Evolutionary conservation across 208 protist genomes (phyloP).

Genomic region (Crithidia mellificae): DNA sequence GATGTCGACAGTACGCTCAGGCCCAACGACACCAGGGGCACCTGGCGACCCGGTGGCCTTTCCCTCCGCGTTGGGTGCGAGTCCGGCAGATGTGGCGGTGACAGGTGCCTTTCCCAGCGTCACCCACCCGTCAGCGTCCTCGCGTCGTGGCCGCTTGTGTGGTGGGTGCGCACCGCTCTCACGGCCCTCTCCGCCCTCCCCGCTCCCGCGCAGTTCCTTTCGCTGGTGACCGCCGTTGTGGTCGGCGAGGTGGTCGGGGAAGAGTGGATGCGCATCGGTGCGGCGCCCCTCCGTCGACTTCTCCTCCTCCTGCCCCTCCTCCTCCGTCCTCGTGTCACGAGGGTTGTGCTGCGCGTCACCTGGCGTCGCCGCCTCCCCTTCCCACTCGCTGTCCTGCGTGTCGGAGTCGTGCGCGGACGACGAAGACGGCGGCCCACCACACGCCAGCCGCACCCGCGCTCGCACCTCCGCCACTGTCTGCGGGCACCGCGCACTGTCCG

Average conservation of each 20-base stretch:
- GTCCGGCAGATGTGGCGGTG: too few relatives aligned
- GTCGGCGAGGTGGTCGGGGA: constrained; percentile 34
- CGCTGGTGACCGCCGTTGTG: neutral
- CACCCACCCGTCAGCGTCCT: constrained; percentile 48
- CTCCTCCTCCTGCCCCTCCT: neutral
- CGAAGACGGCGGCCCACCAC: neutral
- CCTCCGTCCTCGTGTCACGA: too few relatives aligned
- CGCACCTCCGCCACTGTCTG: constrained; percentile 26
- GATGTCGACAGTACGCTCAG: constrained; percentile 22
- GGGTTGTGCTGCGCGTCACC: neutral
- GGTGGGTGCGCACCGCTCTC: neutral
- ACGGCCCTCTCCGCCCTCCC: neutral
- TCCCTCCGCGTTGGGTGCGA: too few relatives aligned
- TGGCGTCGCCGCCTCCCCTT: neutral
- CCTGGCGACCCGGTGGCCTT: neutral
- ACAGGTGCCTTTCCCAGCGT: constrained; percentile 23
- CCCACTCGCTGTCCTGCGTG: constrained; percentile 5
- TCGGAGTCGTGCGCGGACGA: neutral
- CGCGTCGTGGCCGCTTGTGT: constrained; percentile 15
- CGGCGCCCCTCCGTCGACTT: constrained; percentile 33
- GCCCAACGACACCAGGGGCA: neutral
- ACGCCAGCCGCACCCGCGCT: constrained; percentile 21
- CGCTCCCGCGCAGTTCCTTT: neutral
- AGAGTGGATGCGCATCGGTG: constrained; percentile 64
- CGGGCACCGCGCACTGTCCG: constrained; percentile 14